A percentile compares a stretch with the other conserved stretches of the same genome.
phyloP scores from a whole-genome alignment of 129 eudicot species.

The Scalesia atractyloides region DNA sequence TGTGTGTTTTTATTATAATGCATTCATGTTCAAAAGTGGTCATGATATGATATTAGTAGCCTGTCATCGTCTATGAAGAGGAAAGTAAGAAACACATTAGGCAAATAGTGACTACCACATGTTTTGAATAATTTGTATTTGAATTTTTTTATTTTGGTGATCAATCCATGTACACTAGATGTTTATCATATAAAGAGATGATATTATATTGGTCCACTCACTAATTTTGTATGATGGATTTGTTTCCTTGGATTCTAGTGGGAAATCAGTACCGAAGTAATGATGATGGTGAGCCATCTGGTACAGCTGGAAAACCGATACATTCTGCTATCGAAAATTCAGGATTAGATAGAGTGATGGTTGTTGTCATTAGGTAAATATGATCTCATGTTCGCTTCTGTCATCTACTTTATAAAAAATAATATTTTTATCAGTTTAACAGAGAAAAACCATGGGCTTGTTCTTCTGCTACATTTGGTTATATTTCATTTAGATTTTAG shows the following conservation, averaged over 20 bases:
- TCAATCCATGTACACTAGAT: conserved; percentile 10
- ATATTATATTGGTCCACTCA: neutral
- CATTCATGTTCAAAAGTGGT: conserved; percentile 10
- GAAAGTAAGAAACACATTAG: conserved; percentile 10
- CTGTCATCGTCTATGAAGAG: neutral
- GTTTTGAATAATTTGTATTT: neutral
- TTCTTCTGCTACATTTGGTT: conserved; percentile 8
- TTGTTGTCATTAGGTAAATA: conserved; percentile 82
- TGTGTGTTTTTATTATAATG: conserved; percentile 9
- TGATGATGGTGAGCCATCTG: conserved; percentile 98
- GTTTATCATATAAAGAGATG: neutral
- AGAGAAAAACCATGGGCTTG: neutral
- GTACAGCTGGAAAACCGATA: conserved; percentile 97
- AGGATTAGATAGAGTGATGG: conserved; percentile 93
- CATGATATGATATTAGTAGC: neutral
- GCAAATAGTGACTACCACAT: neutral
- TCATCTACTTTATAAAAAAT: neutral
- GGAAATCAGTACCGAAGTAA: conserved; percentile 84
- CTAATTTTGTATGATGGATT: neutral
- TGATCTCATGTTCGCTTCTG: conserved; percentile 1
- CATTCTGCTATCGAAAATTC: conserved; percentile 83
- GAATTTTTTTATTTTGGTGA: neutral
- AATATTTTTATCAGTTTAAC: neutral
- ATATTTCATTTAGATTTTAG: neutral
- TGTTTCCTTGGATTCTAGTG: conserved; percentile 38